Conservation (phyloP, 2,329 filamentous ascomycete species). For the Calonectria fujianensis region DNA sequence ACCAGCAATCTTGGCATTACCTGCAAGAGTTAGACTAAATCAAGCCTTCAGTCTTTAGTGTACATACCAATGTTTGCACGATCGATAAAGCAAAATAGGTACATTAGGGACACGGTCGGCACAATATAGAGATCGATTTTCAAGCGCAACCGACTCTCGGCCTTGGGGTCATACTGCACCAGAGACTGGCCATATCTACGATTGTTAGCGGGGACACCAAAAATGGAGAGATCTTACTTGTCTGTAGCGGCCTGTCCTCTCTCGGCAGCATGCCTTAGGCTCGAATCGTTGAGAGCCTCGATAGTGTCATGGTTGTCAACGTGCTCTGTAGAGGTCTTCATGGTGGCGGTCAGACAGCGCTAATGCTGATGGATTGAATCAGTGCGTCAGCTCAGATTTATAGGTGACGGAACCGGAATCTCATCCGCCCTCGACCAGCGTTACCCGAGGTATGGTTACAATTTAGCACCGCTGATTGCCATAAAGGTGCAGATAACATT, state of each 20-base stretch:
- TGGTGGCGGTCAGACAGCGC: not conserved
- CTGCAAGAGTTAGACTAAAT: slow-evolving; percentile 44
- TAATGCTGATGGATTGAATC: not conserved
- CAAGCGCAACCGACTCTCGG: slow-evolving; percentile 72
- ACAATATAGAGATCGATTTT: slow-evolving; percentile 81
- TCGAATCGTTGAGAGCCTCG: slow-evolving; percentile 33
- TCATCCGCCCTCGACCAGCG: not conserved
- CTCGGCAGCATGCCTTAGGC: slow-evolving; percentile 31
- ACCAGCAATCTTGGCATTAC: slow-evolving; percentile 75
- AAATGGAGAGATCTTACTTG: not conserved
- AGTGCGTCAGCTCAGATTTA: not conserved
- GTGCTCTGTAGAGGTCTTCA: slow-evolving; percentile 22
- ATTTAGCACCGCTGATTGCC: not conserved
- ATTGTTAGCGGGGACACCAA: not conserved
- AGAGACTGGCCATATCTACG: slow-evolving; percentile 29
- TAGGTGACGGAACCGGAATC: slow-evolving; percentile 10
- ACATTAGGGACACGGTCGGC: slow-evolving; percentile 78
- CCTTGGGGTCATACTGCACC: slow-evolving; percentile 28
- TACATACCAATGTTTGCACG: slow-evolving; percentile 77
- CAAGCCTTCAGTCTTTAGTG: not conserved
- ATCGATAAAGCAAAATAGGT: slow-evolving; percentile 75
- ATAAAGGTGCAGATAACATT: not conserved
- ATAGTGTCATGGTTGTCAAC: slow-evolving; percentile 34
- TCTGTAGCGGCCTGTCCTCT: slow-evolving; percentile 27
- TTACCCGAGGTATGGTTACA: not conserved